These are phyloP conservation scores for Anacardium occidentale DNA, from an alignment of 345 rosid genomes.

Conservation along the genomic window DNA sequence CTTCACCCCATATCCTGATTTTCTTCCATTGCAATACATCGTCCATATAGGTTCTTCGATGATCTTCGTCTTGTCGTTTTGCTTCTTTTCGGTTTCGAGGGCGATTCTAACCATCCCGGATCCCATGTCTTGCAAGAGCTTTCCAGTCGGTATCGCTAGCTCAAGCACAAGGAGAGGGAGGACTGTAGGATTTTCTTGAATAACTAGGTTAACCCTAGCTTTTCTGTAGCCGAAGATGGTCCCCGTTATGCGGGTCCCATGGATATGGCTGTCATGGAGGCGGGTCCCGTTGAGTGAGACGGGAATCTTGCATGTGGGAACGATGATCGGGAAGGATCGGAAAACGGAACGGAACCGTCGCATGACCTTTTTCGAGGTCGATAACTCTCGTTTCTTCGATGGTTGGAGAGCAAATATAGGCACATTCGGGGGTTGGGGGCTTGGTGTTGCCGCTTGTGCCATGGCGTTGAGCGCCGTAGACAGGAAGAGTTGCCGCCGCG, in stretches of 20 bases:
- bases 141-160: conserved; percentile 70
- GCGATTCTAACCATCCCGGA: conserved; percentile 72
- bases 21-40: conserved; percentile 66
- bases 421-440: conserved; percentile 2
- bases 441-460: conserved; percentile 11
- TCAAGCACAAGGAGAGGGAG: conserved; percentile 64
- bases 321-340: conserved; percentile 70
- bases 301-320: conserved; percentile 59
- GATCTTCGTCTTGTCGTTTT: conserved; percentile 55
- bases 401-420: conserved; percentile 45
- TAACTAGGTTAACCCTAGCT: conserved; percentile 60
- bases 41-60: conserved; percentile 77
- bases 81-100: conserved; percentile 71
- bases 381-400: conserved; percentile 35
- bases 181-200: conserved; percentile 68
- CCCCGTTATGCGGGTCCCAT: conserved; percentile 77
- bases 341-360: conserved; percentile 56
- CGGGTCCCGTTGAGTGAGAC: conserved; percentile 39
- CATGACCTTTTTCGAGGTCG: conserved; percentile 42
- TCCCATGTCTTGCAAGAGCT: conserved; percentile 73
- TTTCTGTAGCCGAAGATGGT: conserved; percentile 74
- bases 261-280: conserved; percentile 52
- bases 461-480: background rate
- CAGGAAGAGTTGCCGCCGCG: background rate
- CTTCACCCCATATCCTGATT: conserved; percentile 72